Percentiles rank a stretch among this genome's conserved stretches.
These are phyloP conservation scores for Emmonsia crescens DNA, from an alignment of 2,329 filamentous ascomycete genomes.

Conservation along the genomic window DNA sequence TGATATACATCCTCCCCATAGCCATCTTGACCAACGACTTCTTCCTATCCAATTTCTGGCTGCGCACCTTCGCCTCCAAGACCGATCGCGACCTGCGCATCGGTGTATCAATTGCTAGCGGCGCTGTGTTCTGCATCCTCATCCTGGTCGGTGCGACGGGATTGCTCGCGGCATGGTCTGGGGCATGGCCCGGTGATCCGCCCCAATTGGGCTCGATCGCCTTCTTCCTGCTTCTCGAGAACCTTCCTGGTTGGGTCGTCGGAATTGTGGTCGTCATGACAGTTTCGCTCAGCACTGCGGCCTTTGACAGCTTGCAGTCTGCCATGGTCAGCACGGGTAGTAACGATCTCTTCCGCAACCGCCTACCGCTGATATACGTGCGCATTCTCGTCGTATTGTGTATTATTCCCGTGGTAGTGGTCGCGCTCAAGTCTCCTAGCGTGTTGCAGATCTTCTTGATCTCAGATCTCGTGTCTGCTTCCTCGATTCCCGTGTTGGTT, in stretches of 20 bases:
- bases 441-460: constrained; percentile 16
- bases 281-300: constrained; percentile 61
- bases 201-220: constrained; percentile 55
- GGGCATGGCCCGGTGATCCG: constrained; percentile 55
- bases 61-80: constrained; percentile 67
- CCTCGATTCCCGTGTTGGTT: constrained; percentile 62
- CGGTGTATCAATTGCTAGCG: constrained; percentile 57
- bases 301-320: constrained; percentile 70
- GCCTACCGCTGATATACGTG: constrained; percentile 63
- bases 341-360: constrained; percentile 77
- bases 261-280: constrained; percentile 74
- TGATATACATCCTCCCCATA: constrained; percentile 73
- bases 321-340: constrained; percentile 78
- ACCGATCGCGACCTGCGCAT: constrained; percentile 69
- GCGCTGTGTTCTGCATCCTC: constrained; percentile 56
- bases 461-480: constrained; percentile 54
- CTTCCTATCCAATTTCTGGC: constrained; percentile 76
- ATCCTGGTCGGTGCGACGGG: constrained; percentile 63
- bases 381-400: constrained; percentile 57
- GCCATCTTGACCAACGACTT: constrained; percentile 77
- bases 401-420: constrained; percentile 57
- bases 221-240: constrained; percentile 63
- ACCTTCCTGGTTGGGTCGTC: constrained; percentile 69
- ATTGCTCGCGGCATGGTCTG: constrained; percentile 67
- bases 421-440: constrained; percentile 16